Conservation (phyloP, 2,329 filamentous ascomycete species). For the Claviceps sp. region DNA sequence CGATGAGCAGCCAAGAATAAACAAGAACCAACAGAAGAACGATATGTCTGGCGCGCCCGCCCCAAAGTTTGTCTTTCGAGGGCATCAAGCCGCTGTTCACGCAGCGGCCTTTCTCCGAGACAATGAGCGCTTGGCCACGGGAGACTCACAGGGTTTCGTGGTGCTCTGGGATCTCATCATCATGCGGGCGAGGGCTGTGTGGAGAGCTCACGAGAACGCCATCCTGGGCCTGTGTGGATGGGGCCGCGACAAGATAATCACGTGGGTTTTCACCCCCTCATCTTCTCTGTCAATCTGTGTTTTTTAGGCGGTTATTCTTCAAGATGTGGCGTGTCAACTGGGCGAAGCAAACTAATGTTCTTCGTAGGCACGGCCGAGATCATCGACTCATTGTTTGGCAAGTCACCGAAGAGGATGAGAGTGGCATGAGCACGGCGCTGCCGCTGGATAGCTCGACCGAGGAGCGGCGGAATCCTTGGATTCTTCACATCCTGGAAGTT, state of each 20-base stretch:
- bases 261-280: slow-evolving; percentile 42
- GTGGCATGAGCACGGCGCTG: slow-evolving; percentile 49
- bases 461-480: slow-evolving; percentile 56
- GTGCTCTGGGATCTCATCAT: slow-evolving; percentile 74
- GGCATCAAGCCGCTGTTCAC: slow-evolving; percentile 72
- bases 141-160: slow-evolving; percentile 82
- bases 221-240: slow-evolving; percentile 65
- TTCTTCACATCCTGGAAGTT: slow-evolving; percentile 71
- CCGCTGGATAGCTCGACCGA: slow-evolving; percentile 50
- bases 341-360: neutral
- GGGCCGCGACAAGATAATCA: slow-evolving; percentile 62
- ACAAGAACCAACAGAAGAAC: neutral
- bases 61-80: slow-evolving; percentile 59
- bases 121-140: slow-evolving; percentile 69
- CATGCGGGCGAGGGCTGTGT: slow-evolving; percentile 70
- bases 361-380: slow-evolving; percentile 70
- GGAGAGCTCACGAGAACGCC: slow-evolving; percentile 69
- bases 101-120: slow-evolving; percentile 55
- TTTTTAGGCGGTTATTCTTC: too few relatives aligned
- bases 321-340: too few relatives aligned
- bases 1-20: neutral
- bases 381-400: slow-evolving; percentile 80
- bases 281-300: too few relatives aligned
- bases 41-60: slow-evolving; percentile 19
- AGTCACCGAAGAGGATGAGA: slow-evolving; percentile 46